Conservation (phyloP, 192 early-diverging fungal species). For the Mortierella antarctica region DNA sequence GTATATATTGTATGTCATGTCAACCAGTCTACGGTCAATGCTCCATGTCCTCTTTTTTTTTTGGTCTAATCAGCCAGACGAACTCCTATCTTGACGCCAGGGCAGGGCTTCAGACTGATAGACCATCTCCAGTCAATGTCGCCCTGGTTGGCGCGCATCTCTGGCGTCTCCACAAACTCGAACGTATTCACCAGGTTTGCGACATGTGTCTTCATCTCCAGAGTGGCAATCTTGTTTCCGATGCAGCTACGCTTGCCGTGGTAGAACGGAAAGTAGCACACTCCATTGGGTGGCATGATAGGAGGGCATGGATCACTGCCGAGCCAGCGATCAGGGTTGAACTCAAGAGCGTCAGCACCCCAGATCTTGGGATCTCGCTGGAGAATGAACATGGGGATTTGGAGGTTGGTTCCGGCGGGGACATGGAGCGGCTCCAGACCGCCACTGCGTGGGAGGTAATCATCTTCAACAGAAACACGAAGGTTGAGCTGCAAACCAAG, state of each 20-base stretch:
- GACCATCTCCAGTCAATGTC: slow-evolving; percentile 41
- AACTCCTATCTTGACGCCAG: slow-evolving; percentile 28
- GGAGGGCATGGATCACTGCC: slow-evolving; percentile 17
- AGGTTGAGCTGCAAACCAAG: slow-evolving; percentile 27
- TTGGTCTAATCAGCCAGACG: slow-evolving; percentile 19
- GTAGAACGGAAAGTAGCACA: slow-evolving; percentile 58
- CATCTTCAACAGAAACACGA: slow-evolving; percentile 40
- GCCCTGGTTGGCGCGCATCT: slow-evolving; percentile 20
- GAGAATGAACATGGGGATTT: slow-evolving; percentile 59
- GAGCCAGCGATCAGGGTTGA: slow-evolving; percentile 59
- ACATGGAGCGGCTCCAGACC: slow-evolving; percentile 50
- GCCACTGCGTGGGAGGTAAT: slow-evolving; percentile 48
- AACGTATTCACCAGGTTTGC: slow-evolving; percentile 57
- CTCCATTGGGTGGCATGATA: slow-evolving; percentile 41
- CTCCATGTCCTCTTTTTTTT: neutral
- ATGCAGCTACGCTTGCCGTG: slow-evolving; percentile 65
- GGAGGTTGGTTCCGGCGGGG: slow-evolving; percentile 35
- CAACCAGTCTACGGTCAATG: neutral
- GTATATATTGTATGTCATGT: no score
- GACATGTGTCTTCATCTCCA: slow-evolving; percentile 65
- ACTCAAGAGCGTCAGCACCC: slow-evolving; percentile 43
- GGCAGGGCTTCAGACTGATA: slow-evolving; percentile 37
- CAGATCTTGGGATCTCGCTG: slow-evolving; percentile 55
- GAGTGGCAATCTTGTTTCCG: slow-evolving; percentile 63
- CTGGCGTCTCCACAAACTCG: slow-evolving; percentile 59